Percentiles rank a stretch among this genome's conserved stretches.
phyloP scores from a whole-genome alignment of 2,329 filamentous ascomycete genomes.

The Zalaria sp. region DNA sequence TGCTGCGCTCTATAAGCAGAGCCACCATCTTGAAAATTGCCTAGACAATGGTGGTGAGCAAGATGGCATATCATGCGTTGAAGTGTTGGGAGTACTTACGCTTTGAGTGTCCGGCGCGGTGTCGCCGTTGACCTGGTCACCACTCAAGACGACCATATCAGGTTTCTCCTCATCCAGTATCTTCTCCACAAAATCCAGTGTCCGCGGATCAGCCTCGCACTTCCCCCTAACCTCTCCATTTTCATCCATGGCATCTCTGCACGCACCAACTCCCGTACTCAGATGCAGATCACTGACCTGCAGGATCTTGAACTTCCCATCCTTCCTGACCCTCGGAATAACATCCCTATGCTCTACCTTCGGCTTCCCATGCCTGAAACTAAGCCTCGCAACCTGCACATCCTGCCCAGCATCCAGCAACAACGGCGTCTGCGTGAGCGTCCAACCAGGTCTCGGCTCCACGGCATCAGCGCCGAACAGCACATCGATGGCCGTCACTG shows the following conservation, averaged over 20 bases:
- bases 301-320: conserved; percentile 94
- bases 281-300: conserved; percentile 91
- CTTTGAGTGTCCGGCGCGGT: conserved; percentile 83
- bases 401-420: conserved; percentile 51
- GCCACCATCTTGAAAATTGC: conserved; percentile 89
- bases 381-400: conserved; percentile 59
- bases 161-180: conserved; percentile 88
- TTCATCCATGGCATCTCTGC: conserved; percentile 70
- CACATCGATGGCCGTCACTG: conserved; percentile 70
- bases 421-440: conserved; percentile 59
- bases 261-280: conserved; percentile 74
- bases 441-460: conserved; percentile 78
- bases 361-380: conserved; percentile 58
- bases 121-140: conserved; percentile 92
- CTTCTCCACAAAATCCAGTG: conserved; percentile 72
- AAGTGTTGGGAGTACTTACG: conserved; percentile 30
- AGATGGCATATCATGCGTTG: not conserved
- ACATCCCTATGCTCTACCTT: conserved; percentile 43
- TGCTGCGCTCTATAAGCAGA: conserved; percentile 69
- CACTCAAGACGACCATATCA: conserved; percentile 79
- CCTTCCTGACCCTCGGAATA: conserved; percentile 63
- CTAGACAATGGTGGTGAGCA: conserved; percentile 23
- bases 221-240: conserved; percentile 55
- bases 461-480: conserved; percentile 84
- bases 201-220: conserved; percentile 85